Percentiles rank a stretch among this genome's conserved stretches.
Evolutionary conservation across 805 yeast genomes (phyloP).

Genomic region (Metschnikowia lunata): DNA sequence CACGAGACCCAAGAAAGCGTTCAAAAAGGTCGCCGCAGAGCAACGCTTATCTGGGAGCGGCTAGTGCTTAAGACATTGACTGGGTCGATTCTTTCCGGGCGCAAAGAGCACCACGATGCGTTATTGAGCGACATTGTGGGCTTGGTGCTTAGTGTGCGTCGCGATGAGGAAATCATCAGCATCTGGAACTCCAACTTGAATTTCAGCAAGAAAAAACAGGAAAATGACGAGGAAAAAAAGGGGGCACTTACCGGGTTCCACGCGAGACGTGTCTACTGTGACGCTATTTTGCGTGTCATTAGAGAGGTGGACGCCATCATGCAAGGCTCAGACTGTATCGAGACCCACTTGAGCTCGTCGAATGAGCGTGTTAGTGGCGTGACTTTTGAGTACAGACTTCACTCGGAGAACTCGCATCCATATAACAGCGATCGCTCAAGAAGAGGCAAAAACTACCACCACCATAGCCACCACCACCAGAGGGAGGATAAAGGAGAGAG

Average conservation of each 20-base stretch:
- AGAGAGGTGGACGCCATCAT: constrained; percentile 45
- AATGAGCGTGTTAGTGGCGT: constrained; percentile 44
- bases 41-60: constrained; percentile 51
- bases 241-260: constrained; percentile 39
- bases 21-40: constrained; percentile 28
- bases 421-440: constrained; percentile 13
- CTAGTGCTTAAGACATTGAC: constrained; percentile 48
- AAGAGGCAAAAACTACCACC: constrained; percentile 14
- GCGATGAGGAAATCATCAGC: constrained; percentile 54
- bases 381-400: constrained; percentile 44
- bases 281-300: constrained; percentile 41
- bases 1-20: constrained; percentile 18
- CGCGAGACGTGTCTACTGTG: constrained; percentile 44
- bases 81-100: constrained; percentile 44
- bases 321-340: constrained; percentile 32
- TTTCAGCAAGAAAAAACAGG: constrained; percentile 22
- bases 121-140: constrained; percentile 53
- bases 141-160: constrained; percentile 52
- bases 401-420: constrained; percentile 30
- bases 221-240: constrained; percentile 21
- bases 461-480: constrained; percentile 7
- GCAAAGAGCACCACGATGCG: constrained; percentile 32
- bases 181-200: constrained; percentile 57
- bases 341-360: constrained; percentile 30
- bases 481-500: constrained; percentile 1